Evolutionary conservation across 2,329 filamentous ascomycete genomes (phyloP).

Genomic region (Cordyceps fumosorosea): DNA sequence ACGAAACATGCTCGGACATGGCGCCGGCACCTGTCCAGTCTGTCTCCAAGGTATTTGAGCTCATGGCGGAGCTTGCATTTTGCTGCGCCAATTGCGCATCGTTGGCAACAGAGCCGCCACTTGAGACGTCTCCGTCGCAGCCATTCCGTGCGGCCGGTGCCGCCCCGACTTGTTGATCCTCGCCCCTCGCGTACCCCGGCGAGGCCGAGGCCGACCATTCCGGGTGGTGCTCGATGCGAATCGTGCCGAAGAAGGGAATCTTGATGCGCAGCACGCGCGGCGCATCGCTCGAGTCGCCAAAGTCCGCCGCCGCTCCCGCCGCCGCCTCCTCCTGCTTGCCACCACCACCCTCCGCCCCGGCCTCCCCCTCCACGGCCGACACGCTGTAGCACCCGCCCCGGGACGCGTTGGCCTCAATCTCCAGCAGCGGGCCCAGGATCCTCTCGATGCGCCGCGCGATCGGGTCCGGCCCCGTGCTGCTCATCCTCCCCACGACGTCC

Average conservation of each 20-base stretch:
- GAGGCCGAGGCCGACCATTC: neutral
- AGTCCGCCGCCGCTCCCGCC: slow-evolving; percentile 20
- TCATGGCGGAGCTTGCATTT: neutral
- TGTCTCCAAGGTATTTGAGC: neutral
- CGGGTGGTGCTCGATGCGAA: slow-evolving; percentile 25
- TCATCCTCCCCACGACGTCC: slow-evolving; percentile 30
- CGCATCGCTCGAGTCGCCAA: slow-evolving; percentile 13
- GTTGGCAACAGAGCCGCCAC: neutral
- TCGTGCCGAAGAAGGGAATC: slow-evolving; percentile 36
- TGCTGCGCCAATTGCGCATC: neutral
- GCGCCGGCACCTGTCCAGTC: neutral
- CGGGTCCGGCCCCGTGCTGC: slow-evolving; percentile 28
- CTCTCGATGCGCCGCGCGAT: slow-evolving; percentile 31
- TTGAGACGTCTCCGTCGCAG: neutral
- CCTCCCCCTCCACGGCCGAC: neutral
- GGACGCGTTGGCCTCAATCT: slow-evolving; percentile 33
- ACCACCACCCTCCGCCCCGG: slow-evolving; percentile 9
- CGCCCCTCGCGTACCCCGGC: too few relatives aligned
- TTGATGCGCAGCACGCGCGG: slow-evolving; percentile 26
- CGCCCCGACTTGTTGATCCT: too few relatives aligned
- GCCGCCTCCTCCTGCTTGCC: slow-evolving; percentile 12
- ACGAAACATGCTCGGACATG: neutral
- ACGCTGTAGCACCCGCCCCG: slow-evolving; percentile 21
- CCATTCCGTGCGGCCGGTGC: too few relatives aligned
- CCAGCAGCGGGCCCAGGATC: slow-evolving; percentile 35